phyloP scores from a whole-genome alignment of 306 rosid species.

The Lithocarpus polystachyus region DNA sequence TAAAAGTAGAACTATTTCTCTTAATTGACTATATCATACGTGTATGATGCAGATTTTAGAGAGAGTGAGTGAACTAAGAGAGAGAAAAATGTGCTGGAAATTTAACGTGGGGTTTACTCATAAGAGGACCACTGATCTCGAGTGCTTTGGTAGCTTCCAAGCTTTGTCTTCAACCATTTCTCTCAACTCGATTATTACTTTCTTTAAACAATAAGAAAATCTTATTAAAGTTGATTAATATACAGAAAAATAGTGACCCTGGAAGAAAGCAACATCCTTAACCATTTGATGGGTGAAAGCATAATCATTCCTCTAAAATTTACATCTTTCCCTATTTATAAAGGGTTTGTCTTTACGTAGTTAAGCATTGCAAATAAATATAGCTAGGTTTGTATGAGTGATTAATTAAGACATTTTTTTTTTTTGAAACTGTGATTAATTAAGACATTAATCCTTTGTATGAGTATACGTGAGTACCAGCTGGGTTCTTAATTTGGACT shows the following conservation, averaged over 20 bases:
- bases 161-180: background rate
- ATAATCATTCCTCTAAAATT: too few relatives aligned
- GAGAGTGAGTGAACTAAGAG: background rate
- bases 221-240: background rate
- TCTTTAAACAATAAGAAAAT: background rate
- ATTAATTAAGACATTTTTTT: too few relatives aligned
- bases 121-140: background rate
- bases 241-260: background rate
- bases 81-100: slow-evolving; percentile 5
- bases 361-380: too few relatives aligned
- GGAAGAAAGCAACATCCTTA: background rate
- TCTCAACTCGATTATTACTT: slow-evolving; percentile 7
- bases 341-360: too few relatives aligned
- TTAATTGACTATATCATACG: background rate
- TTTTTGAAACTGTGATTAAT: too few relatives aligned
- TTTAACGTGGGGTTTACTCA: slow-evolving; percentile 32
- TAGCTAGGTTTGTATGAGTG: too few relatives aligned
- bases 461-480: too few relatives aligned
- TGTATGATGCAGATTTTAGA: background rate
- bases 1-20: background rate
- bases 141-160: slow-evolving; percentile 17
- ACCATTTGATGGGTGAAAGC: background rate
- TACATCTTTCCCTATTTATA: too few relatives aligned
- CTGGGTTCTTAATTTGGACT: too few relatives aligned
- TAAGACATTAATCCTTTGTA: too few relatives aligned